These are phyloP conservation scores for Botrytis porri DNA, from an alignment of 2,329 filamentous ascomycete species.

Conservation along the genomic window DNA sequence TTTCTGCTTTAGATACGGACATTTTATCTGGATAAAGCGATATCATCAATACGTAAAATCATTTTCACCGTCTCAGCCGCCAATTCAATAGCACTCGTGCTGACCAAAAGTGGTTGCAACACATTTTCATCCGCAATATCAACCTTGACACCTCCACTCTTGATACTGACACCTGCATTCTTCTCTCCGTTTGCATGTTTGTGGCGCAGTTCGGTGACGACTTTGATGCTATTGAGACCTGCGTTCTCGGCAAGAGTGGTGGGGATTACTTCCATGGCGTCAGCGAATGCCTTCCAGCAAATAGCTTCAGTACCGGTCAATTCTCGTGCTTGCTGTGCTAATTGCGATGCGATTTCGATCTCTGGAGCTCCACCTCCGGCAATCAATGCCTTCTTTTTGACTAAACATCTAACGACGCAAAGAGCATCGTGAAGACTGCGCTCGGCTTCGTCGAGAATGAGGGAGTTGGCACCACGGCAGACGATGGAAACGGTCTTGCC, in stretches of 20 bases:
- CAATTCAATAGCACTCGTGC: constrained; percentile 95
- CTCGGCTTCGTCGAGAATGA: constrained; percentile 97
- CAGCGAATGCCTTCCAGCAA: constrained; percentile 98
- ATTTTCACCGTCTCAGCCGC: constrained; percentile 92
- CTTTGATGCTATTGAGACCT: constrained; percentile 96
- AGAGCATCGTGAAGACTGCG: constrained; percentile 95
- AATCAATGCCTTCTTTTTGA: constrained; percentile 99
- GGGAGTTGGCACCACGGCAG: constrained; percentile 85
- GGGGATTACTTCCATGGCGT: constrained; percentile 94
- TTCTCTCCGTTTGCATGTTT: constrained; percentile 92
- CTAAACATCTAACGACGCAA: constrained; percentile 92
- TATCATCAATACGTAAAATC: constrained; percentile 33
- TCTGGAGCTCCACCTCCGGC: constrained; percentile 95
- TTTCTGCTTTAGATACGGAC: constrained; percentile 5
- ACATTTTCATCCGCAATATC: constrained; percentile 98
- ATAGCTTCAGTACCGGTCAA: constrained; percentile 91
- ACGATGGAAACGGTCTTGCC: constrained; percentile 92
- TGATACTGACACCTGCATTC: constrained; percentile 97
- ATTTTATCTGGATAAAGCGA: constrained; percentile 34
- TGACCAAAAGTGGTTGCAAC: constrained; percentile 90
- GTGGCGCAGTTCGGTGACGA: constrained; percentile 92
- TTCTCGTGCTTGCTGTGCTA: constrained; percentile 77
- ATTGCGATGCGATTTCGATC: constrained; percentile 88
- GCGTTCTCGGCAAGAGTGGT: constrained; percentile 97
- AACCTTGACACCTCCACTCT: constrained; percentile 92